These are phyloP conservation scores for Ilex asprella DNA, from an alignment of 257 asterid species.

Conservation along the genomic window DNA sequence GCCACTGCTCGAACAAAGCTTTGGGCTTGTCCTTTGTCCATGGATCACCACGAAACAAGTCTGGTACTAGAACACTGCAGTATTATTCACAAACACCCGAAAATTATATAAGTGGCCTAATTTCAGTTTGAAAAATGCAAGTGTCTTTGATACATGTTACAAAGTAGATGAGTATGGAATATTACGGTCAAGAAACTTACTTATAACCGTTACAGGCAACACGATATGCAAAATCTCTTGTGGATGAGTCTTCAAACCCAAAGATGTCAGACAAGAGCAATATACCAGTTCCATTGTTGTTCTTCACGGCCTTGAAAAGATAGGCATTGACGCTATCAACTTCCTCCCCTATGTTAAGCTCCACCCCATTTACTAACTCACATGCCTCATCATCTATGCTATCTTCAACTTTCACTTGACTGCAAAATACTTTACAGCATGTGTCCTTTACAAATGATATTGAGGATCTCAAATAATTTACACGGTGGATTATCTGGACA, in stretches of 20 bases:
- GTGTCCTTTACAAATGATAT: conserved; percentile 14
- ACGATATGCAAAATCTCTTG: conserved; percentile 72
- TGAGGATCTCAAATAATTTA: conserved; percentile 6
- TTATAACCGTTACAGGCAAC: conserved; percentile 84
- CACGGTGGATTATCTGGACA: conserved; percentile 41
- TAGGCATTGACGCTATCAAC: conserved; percentile 38
- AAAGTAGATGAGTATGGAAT: no score
- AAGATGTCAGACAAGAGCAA: conserved; percentile 70
- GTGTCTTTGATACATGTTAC: neutral
- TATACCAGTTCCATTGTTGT: conserved; percentile 72
- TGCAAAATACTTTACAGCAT: conserved; percentile 24
- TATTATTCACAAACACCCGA: conserved; percentile 3
- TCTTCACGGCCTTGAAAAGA: conserved; percentile 69
- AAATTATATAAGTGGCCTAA: neutral
- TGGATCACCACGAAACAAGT: conserved; percentile 60
- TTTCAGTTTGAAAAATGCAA: neutral
- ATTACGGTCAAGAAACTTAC: conserved; percentile 25
- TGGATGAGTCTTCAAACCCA: conserved; percentile 67
- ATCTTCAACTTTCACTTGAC: conserved; percentile 46
- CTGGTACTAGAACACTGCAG: conserved; percentile 79
- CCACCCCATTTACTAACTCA: conserved; percentile 67
- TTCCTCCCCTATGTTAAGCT: conserved; percentile 51
- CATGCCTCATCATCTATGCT: conserved; percentile 54
- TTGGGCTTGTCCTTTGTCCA: conserved; percentile 55
- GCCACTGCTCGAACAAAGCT: conserved; percentile 45